Evolutionary conservation across 2,329 filamentous ascomycete species (phyloP).

Genomic region (Fusarium algeriense): DNA sequence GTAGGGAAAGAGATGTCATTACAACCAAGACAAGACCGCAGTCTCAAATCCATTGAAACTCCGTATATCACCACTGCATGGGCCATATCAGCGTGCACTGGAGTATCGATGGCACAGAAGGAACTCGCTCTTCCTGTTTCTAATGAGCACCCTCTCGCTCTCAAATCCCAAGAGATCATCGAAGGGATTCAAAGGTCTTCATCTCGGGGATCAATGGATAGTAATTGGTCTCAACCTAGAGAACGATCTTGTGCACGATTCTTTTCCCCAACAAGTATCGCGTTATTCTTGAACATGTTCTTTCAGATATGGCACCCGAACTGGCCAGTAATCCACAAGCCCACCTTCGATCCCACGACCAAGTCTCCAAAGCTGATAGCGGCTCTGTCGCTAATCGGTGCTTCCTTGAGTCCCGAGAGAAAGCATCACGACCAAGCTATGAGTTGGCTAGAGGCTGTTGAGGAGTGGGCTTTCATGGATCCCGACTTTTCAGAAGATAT

Average conservation of each 20-base stretch:
- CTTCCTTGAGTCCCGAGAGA: conserved; percentile 5
- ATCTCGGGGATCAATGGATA: background rate
- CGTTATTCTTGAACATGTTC: conserved; percentile 12
- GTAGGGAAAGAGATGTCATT: background rate
- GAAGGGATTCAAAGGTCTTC: rapidly evolving
- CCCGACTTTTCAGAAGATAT: conserved; percentile 9
- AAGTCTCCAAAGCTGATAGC: conserved; percentile 10
- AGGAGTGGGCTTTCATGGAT: conserved; percentile 17
- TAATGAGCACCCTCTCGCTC: background rate
- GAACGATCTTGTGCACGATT: conserved; percentile 9
- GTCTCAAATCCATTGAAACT: rapidly evolving
- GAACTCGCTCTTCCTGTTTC: too few species aligned
- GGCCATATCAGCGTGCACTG: too few species aligned
- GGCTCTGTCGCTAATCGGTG: conserved; percentile 21
- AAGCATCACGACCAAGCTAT: conserved; percentile 9
- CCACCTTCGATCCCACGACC: conserved; percentile 1
- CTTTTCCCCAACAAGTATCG: conserved; percentile 28
- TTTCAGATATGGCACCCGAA: conserved; percentile 31
- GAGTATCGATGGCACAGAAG: too few species aligned
- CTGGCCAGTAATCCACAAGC: conserved; percentile 30
- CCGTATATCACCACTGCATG: background rate
- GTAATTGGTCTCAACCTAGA: rapidly evolving
- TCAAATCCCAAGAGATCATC: background rate
- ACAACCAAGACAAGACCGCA: background rate
- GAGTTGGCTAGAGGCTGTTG: conserved; percentile 8